These are phyloP conservation scores for Incumbomyces delicatus DNA, from an alignment of 2,329 filamentous ascomycete species.

Conservation along the genomic window DNA sequence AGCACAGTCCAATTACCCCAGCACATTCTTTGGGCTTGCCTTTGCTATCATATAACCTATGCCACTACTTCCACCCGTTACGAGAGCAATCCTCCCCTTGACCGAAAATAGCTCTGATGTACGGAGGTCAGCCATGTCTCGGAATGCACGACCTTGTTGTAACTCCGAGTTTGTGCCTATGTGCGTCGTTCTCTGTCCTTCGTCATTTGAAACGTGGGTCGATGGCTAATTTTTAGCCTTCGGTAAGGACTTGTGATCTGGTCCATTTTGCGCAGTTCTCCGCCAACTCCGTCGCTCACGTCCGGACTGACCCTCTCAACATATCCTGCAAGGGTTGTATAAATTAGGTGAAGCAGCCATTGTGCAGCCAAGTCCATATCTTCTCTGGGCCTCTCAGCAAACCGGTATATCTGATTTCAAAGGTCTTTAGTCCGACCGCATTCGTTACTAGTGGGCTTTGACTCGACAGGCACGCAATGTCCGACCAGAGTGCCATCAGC, in stretches of 20 bases:
- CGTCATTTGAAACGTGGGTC: too few species aligned
- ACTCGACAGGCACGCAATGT: too few species aligned
- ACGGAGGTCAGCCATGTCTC: background rate
- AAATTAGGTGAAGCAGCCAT: too few species aligned
- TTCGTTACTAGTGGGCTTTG: too few species aligned
- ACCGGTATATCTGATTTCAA: too few species aligned
- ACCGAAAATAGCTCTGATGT: conserved; percentile 25
- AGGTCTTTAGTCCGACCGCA: too few species aligned
- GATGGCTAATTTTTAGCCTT: too few species aligned
- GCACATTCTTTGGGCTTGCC: conserved; percentile 20
- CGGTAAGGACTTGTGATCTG: background rate
- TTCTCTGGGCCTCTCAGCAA: too few species aligned
- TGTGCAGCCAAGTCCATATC: too few species aligned
- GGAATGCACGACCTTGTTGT: background rate
- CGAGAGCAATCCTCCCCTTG: conserved; percentile 34
- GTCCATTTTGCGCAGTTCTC: background rate
- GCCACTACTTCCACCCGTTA: conserved; percentile 38
- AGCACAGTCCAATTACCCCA: background rate
- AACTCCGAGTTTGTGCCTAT: too few species aligned
- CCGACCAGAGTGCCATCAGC: too few species aligned
- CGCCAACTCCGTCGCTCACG: background rate
- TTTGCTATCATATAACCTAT: conserved; percentile 40
- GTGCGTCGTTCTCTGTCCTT: too few species aligned
- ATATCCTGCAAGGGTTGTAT: background rate
- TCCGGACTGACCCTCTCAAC: background rate